Conservation (phyloP, 306 rosid genomes). For the Cyclanthera cordifolia region DNA sequence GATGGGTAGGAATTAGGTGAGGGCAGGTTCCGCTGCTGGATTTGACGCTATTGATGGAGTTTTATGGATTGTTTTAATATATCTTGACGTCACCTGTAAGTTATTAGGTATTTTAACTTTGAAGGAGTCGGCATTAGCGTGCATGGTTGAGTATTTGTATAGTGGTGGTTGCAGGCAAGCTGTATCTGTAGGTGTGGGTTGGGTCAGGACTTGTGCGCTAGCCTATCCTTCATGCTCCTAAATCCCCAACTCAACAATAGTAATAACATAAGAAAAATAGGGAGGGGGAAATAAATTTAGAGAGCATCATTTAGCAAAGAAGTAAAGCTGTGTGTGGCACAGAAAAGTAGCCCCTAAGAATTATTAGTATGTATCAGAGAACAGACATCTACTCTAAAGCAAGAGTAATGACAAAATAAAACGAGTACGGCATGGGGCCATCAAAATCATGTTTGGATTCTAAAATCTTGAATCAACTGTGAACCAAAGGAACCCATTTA, state of each 20-base stretch:
- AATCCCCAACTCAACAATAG: not conserved
- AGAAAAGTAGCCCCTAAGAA: constrained; percentile 7
- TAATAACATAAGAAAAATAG: not conserved
- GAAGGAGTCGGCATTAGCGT: not conserved
- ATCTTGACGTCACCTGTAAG: constrained; percentile 1
- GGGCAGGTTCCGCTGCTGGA: constrained; percentile 7
- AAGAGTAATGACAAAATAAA: constrained; percentile 11
- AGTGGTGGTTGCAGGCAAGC: not conserved
- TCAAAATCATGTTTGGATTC: constrained; percentile 10
- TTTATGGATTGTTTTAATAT: not conserved
- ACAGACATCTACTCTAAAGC: constrained; percentile 3
- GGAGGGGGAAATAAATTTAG: no score
- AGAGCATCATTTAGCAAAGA: constrained; percentile 2
- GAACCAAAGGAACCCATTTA: not conserved
- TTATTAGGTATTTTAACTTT: not conserved
- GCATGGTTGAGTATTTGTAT: not conserved
- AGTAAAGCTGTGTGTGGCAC: not conserved
- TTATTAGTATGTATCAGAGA: not conserved
- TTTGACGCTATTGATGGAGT: not conserved
- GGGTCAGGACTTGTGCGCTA: not conserved
- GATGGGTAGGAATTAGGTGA: not conserved
- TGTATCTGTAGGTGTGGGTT: not conserved
- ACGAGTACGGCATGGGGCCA: constrained; percentile 16
- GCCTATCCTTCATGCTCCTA: not conserved
- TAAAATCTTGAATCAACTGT: constrained; percentile 6